phyloP scores from a whole-genome alignment of 2,329 filamentous ascomycete species.

The Fusarium veterinarium region DNA sequence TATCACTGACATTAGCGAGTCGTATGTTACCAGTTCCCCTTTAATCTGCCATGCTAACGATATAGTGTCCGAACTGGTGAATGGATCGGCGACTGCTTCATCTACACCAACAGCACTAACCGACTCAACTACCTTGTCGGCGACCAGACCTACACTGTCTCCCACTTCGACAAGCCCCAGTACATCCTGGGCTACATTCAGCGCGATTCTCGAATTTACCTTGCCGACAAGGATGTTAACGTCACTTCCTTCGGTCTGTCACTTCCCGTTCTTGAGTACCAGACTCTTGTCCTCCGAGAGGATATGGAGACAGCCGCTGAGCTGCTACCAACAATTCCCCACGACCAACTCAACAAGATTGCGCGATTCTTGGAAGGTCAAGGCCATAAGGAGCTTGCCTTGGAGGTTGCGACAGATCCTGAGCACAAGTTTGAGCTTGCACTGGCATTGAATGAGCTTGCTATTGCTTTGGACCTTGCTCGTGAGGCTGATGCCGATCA shows the following conservation, averaged over 20 bases:
- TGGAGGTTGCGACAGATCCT: slow-evolving; percentile 92
- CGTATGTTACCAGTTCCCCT: slow-evolving; percentile 57
- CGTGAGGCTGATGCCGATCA: slow-evolving; percentile 88
- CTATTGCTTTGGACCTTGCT: slow-evolving; percentile 87
- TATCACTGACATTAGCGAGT: slow-evolving; percentile 94
- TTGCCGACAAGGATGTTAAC: slow-evolving; percentile 94
- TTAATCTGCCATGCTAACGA: slow-evolving; percentile 6
- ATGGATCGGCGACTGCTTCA: slow-evolving; percentile 99
- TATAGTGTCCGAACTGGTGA: slow-evolving; percentile 87
- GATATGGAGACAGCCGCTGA: slow-evolving; percentile 93
- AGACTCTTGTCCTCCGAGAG: slow-evolving; percentile 92
- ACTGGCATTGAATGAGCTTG: slow-evolving; percentile 82
- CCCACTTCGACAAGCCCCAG: slow-evolving; percentile 95
- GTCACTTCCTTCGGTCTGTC: slow-evolving; percentile 92
- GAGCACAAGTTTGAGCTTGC: slow-evolving; percentile 98
- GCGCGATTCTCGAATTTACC: slow-evolving; percentile 92
- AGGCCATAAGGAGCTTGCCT: slow-evolving; percentile 93
- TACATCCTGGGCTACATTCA: slow-evolving; percentile 96
- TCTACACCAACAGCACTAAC: slow-evolving; percentile 98
- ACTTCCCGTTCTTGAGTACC: slow-evolving; percentile 93
- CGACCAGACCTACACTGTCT: slow-evolving; percentile 97
- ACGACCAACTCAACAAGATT: slow-evolving; percentile 98
- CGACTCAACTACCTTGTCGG: slow-evolving; percentile 97
- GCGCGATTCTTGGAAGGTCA: slow-evolving; percentile 97
- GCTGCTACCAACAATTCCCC: slow-evolving; percentile 83